phyloP scores from a whole-genome alignment of 2,329 filamentous ascomycete species.

The Dothideomycetidae sp. region DNA sequence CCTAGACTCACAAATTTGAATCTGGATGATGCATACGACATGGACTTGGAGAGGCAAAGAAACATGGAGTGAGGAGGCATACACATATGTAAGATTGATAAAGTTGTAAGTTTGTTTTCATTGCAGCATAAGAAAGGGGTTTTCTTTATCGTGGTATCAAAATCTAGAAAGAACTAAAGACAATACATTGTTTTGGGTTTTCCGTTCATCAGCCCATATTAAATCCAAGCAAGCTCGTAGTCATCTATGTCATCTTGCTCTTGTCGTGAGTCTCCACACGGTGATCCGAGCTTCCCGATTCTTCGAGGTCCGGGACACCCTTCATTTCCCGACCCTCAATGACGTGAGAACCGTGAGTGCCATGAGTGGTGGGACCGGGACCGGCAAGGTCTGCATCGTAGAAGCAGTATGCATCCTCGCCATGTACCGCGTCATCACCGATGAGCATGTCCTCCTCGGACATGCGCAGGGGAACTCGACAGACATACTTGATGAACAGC shows the following conservation, averaged over 20 bases:
- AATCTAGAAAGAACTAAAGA: no score
- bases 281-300: no score
- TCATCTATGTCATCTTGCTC: no score
- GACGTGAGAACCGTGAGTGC: neutral
- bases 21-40: constrained; percentile 4
- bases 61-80: no score
- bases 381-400: constrained; percentile 12
- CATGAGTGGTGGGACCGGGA: neutral
- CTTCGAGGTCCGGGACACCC: neutral
- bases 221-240: no score
- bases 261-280: no score
- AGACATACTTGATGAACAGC: constrained; percentile 37
- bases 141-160: no score
- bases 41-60: constrained; percentile 4
- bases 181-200: no score
- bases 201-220: no score
- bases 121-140: no score
- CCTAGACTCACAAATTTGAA: constrained; percentile 1
- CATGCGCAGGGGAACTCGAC: constrained; percentile 35
- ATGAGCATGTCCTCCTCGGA: constrained; percentile 31
- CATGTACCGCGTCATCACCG: constrained; percentile 36
- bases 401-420: constrained; percentile 30
- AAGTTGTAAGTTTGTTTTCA: no score
- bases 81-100: no score
- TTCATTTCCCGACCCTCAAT: neutral